Percentiles rank a stretch among this genome's conserved stretches.
Conservation (phyloP, 768 basidiomycete genomes). For the Leccinum arenicola region DNA sequence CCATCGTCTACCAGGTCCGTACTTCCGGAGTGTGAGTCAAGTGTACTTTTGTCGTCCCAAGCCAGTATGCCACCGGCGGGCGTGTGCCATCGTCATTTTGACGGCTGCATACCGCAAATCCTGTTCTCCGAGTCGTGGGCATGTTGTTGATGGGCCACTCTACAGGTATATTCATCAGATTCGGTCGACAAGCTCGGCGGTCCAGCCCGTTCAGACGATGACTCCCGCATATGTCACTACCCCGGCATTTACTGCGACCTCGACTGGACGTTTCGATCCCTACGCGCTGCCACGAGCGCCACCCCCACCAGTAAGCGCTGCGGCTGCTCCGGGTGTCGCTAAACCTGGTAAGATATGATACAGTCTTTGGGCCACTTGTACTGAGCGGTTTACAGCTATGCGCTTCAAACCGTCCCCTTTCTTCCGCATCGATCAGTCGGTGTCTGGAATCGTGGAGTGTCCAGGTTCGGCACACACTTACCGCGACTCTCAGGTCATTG, state of each 20-base stretch:
- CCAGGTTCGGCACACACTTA: constrained; percentile 52
- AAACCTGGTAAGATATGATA: constrained; percentile 29
- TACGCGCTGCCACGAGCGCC: constrained; percentile 58
- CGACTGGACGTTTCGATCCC: constrained; percentile 57
- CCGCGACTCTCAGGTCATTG: not conserved
- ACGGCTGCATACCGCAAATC: constrained; percentile 5
- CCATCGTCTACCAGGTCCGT: constrained; percentile 65
- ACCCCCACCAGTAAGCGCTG: constrained; percentile 37
- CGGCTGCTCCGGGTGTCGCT: constrained; percentile 26
- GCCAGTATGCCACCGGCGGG: constrained; percentile 10
- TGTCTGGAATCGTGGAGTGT: constrained; percentile 69
- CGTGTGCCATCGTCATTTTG: constrained; percentile 8
- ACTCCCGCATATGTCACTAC: constrained; percentile 18
- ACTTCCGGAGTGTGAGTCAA: constrained; percentile 61
- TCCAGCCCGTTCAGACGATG: constrained; percentile 26
- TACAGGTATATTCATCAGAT: constrained; percentile 28
- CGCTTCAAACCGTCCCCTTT: constrained; percentile 83
- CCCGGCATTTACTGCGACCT: constrained; percentile 22
- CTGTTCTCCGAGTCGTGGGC: constrained; percentile 2
- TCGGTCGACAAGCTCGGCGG: constrained; percentile 25
- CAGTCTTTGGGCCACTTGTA: not conserved
- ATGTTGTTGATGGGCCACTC: constrained; percentile 17
- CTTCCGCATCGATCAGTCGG: constrained; percentile 60
- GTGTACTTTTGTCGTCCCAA: constrained; percentile 9
- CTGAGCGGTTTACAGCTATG: constrained; percentile 45